Conservation (phyloP, 495 filamentous ascomycete species). For the Penicilliopsis zonata region DNA sequence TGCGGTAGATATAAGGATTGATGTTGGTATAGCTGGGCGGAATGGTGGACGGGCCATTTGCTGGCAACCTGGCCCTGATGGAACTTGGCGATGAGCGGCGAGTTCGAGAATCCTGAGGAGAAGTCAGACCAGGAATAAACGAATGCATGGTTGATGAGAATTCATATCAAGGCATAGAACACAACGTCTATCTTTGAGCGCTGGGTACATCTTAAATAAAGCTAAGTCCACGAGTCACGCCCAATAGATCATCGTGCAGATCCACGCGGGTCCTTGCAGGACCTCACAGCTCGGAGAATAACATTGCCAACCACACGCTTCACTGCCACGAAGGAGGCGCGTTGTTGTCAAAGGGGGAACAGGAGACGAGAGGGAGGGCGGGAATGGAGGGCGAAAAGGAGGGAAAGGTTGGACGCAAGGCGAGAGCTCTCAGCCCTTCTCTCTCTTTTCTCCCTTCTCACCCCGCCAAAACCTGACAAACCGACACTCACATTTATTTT, state of each 20-base stretch:
- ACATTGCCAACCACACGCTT: too few relatives aligned
- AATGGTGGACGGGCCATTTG: background rate
- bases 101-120: background rate
- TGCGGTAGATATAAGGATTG: conserved; percentile 10
- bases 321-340: too few relatives aligned
- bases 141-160: background rate
- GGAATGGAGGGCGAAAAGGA: background rate
- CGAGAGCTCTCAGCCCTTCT: background rate
- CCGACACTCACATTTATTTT: too few relatives aligned
- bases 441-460: background rate
- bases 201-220: background rate
- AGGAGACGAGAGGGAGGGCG: too few relatives aligned
- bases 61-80: background rate
- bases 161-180: background rate
- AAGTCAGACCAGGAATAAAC: background rate
- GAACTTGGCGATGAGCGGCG: conserved; percentile 1
- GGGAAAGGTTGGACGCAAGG: background rate
- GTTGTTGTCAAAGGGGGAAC: too few relatives aligned
- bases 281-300: background rate
- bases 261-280: too few relatives aligned
- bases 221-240: too few relatives aligned
- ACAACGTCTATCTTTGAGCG: background rate
- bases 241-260: too few relatives aligned
- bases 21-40: conserved; percentile 9
- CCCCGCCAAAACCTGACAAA: too few relatives aligned